These are phyloP conservation scores for Citrus mangshanensis DNA, from an alignment of 345 rosid species.

Conservation along the genomic window DNA sequence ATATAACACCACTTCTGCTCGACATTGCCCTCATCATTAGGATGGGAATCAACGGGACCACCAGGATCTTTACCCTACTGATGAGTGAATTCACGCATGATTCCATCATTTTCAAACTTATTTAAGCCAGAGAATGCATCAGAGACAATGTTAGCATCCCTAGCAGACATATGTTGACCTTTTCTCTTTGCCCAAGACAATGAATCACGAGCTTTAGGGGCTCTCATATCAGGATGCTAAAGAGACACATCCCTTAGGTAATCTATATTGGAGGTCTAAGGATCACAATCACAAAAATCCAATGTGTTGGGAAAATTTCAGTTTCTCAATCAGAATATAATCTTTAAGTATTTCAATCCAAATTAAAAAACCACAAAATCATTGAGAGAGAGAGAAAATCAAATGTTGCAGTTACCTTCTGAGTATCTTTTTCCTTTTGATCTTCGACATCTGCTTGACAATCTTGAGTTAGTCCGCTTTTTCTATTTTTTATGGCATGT, in stretches of 20 bases:
- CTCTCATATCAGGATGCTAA: slow-evolving; percentile 55
- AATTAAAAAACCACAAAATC: background rate
- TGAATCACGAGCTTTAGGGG: slow-evolving; percentile 62
- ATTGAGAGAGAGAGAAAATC: background rate
- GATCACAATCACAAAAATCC: slow-evolving; percentile 14
- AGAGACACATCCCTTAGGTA: slow-evolving; percentile 63
- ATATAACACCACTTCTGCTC: slow-evolving; percentile 15
- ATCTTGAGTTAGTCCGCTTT: slow-evolving; percentile 38
- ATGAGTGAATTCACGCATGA: slow-evolving; percentile 48
- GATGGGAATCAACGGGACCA: slow-evolving; percentile 23
- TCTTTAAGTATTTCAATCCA: background rate
- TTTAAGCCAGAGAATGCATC: slow-evolving; percentile 63
- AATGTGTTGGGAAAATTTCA: background rate
- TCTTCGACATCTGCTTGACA: slow-evolving; percentile 18
- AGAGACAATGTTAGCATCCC: slow-evolving; percentile 51
- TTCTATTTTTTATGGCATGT: slow-evolving; percentile 68
- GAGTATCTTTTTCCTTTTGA: slow-evolving; percentile 33
- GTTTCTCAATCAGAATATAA: background rate
- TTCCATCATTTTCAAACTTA: slow-evolving; percentile 76
- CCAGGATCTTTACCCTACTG: slow-evolving; percentile 33
- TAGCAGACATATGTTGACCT: slow-evolving; percentile 33
- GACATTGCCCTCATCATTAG: slow-evolving; percentile 23
- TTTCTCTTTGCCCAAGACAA: slow-evolving; percentile 76
- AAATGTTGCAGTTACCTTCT: slow-evolving; percentile 37
- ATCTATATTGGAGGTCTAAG: slow-evolving; percentile 40